Conservation (phyloP, 2,329 filamentous ascomycete genomes). For the Didymella sp. region DNA sequence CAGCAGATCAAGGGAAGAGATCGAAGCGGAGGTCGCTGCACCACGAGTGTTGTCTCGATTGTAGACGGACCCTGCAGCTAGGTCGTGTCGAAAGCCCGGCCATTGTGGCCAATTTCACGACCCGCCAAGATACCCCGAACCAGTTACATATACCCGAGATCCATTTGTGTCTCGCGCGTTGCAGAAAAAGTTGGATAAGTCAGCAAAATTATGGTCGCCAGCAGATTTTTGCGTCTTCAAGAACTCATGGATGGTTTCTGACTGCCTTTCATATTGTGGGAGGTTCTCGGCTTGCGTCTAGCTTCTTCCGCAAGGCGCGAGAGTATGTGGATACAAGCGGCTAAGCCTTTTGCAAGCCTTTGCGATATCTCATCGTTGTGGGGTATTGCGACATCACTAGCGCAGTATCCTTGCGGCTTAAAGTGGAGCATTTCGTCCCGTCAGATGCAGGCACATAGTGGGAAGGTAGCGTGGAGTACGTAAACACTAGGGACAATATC, state of each 20-base stretch:
- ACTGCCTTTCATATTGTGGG: too few relatives aligned
- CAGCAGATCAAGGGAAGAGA: not conserved
- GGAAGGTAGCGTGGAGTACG: not conserved
- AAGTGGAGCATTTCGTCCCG: not conserved
- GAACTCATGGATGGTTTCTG: too few relatives aligned
- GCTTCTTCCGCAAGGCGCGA: too few relatives aligned
- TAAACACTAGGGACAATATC: not conserved
- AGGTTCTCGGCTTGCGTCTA: too few relatives aligned
- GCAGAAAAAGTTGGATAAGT: too few relatives aligned
- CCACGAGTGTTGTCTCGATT: not conserved
- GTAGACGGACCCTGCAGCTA: not conserved
- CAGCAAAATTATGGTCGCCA: too few relatives aligned
- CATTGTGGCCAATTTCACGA: not conserved
- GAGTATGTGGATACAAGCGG: not conserved
- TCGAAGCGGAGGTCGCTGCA: not conserved
- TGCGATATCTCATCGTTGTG: constrained; percentile 1
- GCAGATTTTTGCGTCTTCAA: too few relatives aligned
- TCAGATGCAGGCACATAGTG: not conserved
- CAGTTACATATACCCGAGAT: not conserved
- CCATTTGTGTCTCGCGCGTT: too few relatives aligned
- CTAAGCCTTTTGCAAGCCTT: not conserved
- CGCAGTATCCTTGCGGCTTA: not conserved
- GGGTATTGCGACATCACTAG: constrained; percentile 1
- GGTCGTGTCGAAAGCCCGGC: too few relatives aligned
- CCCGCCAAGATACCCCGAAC: not conserved